These are phyloP conservation scores for Suillus occidentalis DNA, from an alignment of 768 basidiomycete genomes.

Conservation along the genomic window DNA sequence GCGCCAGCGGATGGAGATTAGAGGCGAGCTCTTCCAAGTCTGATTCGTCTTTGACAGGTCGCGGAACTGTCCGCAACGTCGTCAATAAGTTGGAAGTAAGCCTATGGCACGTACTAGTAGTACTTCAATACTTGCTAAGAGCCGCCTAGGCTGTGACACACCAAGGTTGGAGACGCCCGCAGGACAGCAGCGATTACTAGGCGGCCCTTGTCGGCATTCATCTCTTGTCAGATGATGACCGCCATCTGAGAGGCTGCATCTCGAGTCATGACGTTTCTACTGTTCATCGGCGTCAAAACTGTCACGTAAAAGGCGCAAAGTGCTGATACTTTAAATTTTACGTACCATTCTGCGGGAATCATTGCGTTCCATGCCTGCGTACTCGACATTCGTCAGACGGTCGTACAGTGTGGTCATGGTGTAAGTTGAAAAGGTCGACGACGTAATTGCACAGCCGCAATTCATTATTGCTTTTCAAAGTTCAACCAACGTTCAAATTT, in stretches of 20 bases:
- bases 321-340: neutral
- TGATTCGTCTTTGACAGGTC: neutral
- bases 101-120: neutral
- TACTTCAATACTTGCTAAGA: neutral
- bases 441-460: neutral
- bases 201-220: neutral
- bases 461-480: neutral
- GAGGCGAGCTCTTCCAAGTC: neutral
- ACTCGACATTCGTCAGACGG: neutral
- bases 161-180: neutral
- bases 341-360: neutral
- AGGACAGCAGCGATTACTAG: too few species aligned
- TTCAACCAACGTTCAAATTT: neutral
- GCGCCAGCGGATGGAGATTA: neutral
- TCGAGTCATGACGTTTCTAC: neutral
- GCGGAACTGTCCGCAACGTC: neutral
- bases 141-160: neutral
- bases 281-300: neutral
- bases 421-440: neutral
- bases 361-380: too few species aligned
- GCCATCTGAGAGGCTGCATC: neutral
- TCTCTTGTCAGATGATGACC: neutral
- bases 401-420: neutral
- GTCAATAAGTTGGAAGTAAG: too few species aligned
- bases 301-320: neutral